A percentile compares a stretch with the other conserved stretches of the same genome.
phyloP scores from a whole-genome alignment of 2,329 filamentous ascomycete genomes.

The Fusarium irregulare region DNA sequence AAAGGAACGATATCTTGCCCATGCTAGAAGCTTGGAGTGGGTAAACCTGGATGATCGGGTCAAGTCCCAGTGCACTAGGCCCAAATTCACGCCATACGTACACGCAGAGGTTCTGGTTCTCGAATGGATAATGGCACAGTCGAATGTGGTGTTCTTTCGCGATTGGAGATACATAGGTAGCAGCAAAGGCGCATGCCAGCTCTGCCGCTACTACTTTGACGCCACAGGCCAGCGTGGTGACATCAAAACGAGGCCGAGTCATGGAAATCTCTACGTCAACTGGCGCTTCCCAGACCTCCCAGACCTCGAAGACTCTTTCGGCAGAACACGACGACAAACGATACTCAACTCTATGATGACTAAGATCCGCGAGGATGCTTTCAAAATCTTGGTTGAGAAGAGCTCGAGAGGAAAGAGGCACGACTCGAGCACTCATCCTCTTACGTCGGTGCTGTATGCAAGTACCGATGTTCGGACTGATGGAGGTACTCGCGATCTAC shows the following conservation, averaged over 20 bases:
- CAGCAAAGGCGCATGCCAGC: constrained; percentile 55
- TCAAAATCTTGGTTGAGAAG: constrained; percentile 45
- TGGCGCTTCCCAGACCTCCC: constrained; percentile 54
- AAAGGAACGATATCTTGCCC: constrained; percentile 5
- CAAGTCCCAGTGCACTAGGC: constrained; percentile 8
- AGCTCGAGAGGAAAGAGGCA: constrained; percentile 43
- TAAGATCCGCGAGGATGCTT: constrained; percentile 46
- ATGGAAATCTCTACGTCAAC: constrained; percentile 54
- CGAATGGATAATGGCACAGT: constrained; percentile 37
- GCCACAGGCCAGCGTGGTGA: constrained; percentile 22
- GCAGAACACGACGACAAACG: constrained; percentile 22
- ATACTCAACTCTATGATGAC: constrained; percentile 46
- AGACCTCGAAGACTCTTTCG: constrained; percentile 5
- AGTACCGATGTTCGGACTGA: constrained; percentile 26
- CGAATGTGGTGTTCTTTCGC: constrained; percentile 46
- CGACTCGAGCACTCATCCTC: constrained; percentile 48
- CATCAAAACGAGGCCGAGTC: constrained; percentile 47
- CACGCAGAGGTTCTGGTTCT: constrained; percentile 53
- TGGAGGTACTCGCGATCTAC: constrained; percentile 5
- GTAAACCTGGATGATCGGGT: constrained; percentile 44
- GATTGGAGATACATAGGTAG: constrained; percentile 53
- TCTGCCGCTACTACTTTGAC: constrained; percentile 54
- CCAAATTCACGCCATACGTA: constrained; percentile 46
- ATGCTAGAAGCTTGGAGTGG: constrained; percentile 39
- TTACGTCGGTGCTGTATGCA: constrained; percentile 10